Evolutionary conservation across 225 moss, liverwort and hornwort genomes (phyloP).

Genomic region (Climacium dendroides): DNA sequence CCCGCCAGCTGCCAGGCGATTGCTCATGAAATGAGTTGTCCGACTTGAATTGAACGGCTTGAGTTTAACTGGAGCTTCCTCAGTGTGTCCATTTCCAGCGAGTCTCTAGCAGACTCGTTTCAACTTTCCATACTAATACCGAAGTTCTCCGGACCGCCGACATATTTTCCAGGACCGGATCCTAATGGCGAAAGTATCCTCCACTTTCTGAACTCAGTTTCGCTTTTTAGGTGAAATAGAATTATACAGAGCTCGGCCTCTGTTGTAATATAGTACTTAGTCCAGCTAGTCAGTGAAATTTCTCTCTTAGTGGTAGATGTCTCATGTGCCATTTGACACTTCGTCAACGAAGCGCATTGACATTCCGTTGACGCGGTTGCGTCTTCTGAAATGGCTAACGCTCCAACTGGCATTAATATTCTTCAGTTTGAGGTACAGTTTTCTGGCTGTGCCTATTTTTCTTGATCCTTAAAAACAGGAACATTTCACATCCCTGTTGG

Average conservation of each 20-base stretch:
- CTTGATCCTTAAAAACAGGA: not conserved
- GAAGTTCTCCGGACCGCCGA: not conserved
- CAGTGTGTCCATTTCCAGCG: not conserved
- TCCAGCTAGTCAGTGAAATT: not conserved
- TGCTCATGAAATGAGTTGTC: constrained; percentile 13
- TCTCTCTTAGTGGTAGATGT: not conserved
- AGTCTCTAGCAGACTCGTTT: not conserved
- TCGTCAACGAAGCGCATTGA: constrained; percentile 2
- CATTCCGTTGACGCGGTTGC: not conserved
- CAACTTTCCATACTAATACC: not conserved
- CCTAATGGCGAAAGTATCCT: not conserved
- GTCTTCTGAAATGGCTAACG: not conserved
- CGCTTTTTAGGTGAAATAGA: not conserved
- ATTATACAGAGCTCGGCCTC: not conserved
- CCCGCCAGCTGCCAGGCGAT: constrained; percentile 46
- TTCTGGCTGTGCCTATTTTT: not conserved
- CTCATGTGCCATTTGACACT: not conserved
- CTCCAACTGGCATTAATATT: not conserved
- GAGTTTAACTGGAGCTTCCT: not conserved
- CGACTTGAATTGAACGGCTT: not conserved
- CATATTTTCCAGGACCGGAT: not conserved
- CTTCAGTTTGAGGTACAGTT: not conserved
- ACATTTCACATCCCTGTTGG: not conserved
- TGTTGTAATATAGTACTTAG: constrained; percentile 3
- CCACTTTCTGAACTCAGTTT: not conserved